Conservation (phyloP, 306 rosid genomes). For the Ziziphus jujuba region DNA sequence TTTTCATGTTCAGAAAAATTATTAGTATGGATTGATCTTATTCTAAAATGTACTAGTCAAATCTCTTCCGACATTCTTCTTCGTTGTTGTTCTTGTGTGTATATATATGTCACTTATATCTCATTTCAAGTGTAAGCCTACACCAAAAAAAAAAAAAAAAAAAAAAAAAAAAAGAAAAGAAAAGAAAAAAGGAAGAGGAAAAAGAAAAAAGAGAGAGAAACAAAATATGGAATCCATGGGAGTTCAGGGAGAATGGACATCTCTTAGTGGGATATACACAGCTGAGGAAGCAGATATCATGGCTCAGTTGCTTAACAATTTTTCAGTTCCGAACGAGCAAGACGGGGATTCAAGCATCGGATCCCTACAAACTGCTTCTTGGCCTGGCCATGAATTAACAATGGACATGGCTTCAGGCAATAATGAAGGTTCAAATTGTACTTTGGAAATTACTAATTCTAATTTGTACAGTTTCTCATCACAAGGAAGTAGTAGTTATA, state of each 20-base stretch:
- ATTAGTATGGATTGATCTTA: background rate
- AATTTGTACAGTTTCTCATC: conserved; percentile 23
- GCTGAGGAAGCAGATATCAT: conserved; percentile 48
- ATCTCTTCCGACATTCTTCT: conserved; percentile 6
- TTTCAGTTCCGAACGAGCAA: background rate
- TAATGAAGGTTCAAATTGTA: conserved; percentile 36
- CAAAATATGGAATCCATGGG: conserved; percentile 37
- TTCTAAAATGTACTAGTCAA: background rate
- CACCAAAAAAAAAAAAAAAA: background rate
- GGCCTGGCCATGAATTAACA: conserved; percentile 45
- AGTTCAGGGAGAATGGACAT: conserved; percentile 45
- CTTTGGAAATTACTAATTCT: conserved; percentile 30
- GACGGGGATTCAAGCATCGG: conserved; percentile 31
- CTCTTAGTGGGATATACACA: conserved; percentile 32
- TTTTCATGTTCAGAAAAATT: background rate
- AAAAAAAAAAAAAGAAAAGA: background rate
- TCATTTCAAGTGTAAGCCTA: conserved; percentile 9
- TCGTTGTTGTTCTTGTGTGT: background rate
- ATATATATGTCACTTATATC: conserved; percentile 13
- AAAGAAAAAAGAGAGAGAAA: background rate
- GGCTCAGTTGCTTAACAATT: conserved; percentile 34
- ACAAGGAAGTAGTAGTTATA: conserved; percentile 30
- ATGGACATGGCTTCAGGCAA: conserved; percentile 27
- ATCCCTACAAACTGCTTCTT: conserved; percentile 43
- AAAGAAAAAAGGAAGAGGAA: background rate